Base-by-base conservation (phyloP, 306 rosid genomes). In the Acacia melanoxylon region DNA sequence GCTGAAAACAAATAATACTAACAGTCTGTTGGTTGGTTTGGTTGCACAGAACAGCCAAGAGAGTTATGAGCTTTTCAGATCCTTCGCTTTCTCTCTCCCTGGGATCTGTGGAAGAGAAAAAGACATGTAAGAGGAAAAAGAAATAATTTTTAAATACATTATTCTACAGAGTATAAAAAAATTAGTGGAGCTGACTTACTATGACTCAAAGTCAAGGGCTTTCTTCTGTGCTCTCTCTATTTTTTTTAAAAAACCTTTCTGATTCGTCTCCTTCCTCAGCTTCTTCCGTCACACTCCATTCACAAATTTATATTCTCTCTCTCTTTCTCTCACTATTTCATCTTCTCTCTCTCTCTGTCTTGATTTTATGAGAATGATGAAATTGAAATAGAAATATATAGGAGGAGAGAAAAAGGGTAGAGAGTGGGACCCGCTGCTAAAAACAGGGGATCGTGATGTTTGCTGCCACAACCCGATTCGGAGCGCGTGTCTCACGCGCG, bases 41-140 rank as follows among this genome's bases (percentile, higher is more conserved):
- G 72, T 81, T 61, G 85, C 70, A 78, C 78, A 45, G 76, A 72
- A 71, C 77, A 80, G 83, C 85, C 75, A 75, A 33, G 74, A 81
- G 72, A 88, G 46, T 78, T 49, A 78, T 82, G 69, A 68, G 69
- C 17, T 9, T 71, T 83, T 86, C 88, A 84, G 91, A 86, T 91
- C 86, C 85, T 68, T 68, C 56, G 6, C 82, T 68, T 67, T 29
- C 82, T 82, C 76, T 78, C 87, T 78, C 67, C 35, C 86, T 87
- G 83, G 85, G 85, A 87, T 91, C 92, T 89, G 93, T 78, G 83
- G 87, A 85, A 80, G 79, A 87, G 85, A 87, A 83, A 91, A 27
- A 20, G 87, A 90, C 88, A 85, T 12, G 45, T 7, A 52, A 78
- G 54, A 68, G 46, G 31, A 10, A 46, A 80, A 51, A 68, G 48